A percentile compares a stretch with the other conserved stretches of the same genome.
Evolutionary conservation across 306 rosid genomes (phyloP).

Genomic region (Lotus japonicus): DNA sequence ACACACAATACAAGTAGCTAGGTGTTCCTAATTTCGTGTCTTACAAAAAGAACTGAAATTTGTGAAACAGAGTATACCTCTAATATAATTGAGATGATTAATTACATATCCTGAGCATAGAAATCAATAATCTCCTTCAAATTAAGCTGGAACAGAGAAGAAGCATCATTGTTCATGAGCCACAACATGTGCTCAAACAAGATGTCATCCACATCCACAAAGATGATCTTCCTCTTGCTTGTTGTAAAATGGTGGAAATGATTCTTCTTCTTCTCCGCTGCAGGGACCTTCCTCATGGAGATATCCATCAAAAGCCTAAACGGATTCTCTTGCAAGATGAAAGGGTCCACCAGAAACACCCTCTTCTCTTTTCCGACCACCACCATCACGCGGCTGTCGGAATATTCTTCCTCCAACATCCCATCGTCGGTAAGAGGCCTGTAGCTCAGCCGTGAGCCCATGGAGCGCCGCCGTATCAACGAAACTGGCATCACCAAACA

Average conservation of each 20-base stretch:
- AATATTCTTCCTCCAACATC: constrained; percentile 17
- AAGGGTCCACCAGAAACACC: constrained; percentile 75
- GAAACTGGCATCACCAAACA: constrained; percentile 73
- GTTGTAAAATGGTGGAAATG: neutral
- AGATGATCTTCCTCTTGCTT: constrained; percentile 28
- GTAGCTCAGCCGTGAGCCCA: constrained; percentile 43
- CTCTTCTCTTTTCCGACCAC: constrained; percentile 81
- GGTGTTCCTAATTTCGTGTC: neutral
- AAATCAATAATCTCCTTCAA: constrained; percentile 78
- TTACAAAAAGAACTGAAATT: no score
- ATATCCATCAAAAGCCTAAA: constrained; percentile 59
- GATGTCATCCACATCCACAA: constrained; percentile 79
- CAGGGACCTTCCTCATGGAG: constrained; percentile 37
- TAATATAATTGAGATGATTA: neutral
- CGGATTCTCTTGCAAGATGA: constrained; percentile 64
- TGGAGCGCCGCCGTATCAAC: constrained; percentile 40
- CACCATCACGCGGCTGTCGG: constrained; percentile 50
- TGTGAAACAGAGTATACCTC: constrained; percentile 26
- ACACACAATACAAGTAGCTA: neutral
- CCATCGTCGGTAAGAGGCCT: constrained; percentile 27
- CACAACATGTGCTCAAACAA: constrained; percentile 93
- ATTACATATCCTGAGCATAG: constrained; percentile 57
- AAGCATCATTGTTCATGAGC: constrained; percentile 71
- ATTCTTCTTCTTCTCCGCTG: neutral
- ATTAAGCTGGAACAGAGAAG: constrained; percentile 70